Conservation (phyloP, 768 basidiomycete species). For the Phanerochaete sordida region DNA sequence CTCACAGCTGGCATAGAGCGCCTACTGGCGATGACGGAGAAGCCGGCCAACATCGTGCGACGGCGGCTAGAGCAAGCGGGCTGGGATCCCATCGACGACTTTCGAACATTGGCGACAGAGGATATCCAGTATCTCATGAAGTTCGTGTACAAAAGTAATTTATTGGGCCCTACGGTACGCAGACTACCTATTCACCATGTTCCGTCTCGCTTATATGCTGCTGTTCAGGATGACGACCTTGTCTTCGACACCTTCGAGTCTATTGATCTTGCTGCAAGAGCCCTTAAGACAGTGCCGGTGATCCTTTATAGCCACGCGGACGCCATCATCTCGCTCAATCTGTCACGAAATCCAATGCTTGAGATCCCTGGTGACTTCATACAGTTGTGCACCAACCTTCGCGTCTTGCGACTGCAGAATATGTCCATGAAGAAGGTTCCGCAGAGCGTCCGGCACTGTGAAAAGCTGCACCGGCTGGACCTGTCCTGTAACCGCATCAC, state of each 20-base stretch:
- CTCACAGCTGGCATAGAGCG: constrained; percentile 53
- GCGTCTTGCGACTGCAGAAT: constrained; percentile 81
- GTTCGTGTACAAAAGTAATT: constrained; percentile 84
- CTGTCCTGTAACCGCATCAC: constrained; percentile 89
- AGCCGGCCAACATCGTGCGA: constrained; percentile 80
- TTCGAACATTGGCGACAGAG: constrained; percentile 72
- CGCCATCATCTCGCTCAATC: constrained; percentile 77
- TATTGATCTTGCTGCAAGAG: constrained; percentile 77
- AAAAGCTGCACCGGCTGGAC: constrained; percentile 75
- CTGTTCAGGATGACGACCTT: constrained; percentile 66
- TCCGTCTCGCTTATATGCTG: background rate
- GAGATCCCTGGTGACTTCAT: constrained; percentile 97
- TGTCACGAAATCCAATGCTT: constrained; percentile 93
- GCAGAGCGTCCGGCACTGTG: constrained; percentile 71
- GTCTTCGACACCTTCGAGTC: constrained; percentile 67
- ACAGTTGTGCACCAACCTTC: constrained; percentile 77
- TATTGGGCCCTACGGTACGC: constrained; percentile 61
- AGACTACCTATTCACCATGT: background rate
- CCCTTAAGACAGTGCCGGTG: constrained; percentile 86
- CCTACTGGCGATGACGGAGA: constrained; percentile 73
- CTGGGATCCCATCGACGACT: constrained; percentile 75
- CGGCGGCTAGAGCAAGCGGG: constrained; percentile 86
- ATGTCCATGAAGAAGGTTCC: constrained; percentile 97
- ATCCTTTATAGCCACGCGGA: constrained; percentile 81
- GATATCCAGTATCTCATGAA: constrained; percentile 83